Percentiles rank a stretch among this genome's conserved stretches.
These are phyloP conservation scores for Colletotrichum cordylinicola DNA, from an alignment of 2,329 filamentous ascomycete genomes.

Conservation along the genomic window DNA sequence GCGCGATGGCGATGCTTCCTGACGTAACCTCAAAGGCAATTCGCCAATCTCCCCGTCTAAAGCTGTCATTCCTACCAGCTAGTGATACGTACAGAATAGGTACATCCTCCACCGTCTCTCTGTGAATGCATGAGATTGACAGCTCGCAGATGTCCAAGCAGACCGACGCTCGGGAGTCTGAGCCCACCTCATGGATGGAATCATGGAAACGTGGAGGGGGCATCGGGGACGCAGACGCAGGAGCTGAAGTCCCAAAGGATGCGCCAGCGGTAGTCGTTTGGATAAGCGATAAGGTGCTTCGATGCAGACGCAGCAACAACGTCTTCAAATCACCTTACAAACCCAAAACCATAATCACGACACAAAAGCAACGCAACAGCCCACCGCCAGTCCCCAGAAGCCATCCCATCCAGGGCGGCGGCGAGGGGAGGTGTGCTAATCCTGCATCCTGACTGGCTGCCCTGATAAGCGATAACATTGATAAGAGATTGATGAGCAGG, in stretches of 20 bases:
- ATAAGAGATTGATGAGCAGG: constrained; percentile 9
- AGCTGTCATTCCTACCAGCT: not conserved
- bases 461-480: not conserved
- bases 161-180: not conserved
- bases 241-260: not conserved
- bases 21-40: constrained; percentile 1
- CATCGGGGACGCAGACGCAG: not conserved
- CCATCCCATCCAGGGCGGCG: not conserved
- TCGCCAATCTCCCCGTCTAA: not conserved
- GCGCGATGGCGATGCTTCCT: not conserved
- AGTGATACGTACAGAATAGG: not conserved
- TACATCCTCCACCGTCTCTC: not conserved
- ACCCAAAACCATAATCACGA: not conserved
- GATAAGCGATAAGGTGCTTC: not conserved
- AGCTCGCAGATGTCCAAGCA: not conserved
- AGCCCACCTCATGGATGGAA: not conserved
- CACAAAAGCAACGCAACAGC: not conserved
- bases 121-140: not conserved
- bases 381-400: not conserved
- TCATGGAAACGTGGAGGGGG: not conserved
- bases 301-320: not conserved
- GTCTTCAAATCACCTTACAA: not conserved
- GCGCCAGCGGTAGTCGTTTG: not conserved
- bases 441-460: not conserved
- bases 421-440: constrained; percentile 1